These are phyloP conservation scores for Penicillium olsonii DNA, from an alignment of 2,329 filamentous ascomycete genomes.

Conservation along the genomic window DNA sequence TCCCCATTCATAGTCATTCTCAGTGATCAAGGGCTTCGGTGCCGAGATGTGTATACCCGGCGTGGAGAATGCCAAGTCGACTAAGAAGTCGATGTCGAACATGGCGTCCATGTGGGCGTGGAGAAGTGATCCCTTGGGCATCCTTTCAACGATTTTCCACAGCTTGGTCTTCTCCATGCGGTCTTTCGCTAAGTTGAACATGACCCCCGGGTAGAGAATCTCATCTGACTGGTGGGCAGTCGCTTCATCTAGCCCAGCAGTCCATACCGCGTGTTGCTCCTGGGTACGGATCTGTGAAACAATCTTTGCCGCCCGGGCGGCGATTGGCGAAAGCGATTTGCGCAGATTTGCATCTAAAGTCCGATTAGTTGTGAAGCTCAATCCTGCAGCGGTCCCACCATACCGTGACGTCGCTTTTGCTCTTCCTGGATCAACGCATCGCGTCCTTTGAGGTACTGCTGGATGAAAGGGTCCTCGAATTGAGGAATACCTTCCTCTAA, in stretches of 20 bases:
- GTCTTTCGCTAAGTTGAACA: conserved; percentile 85
- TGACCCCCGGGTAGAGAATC: conserved; percentile 82
- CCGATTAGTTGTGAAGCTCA: conserved; percentile 4
- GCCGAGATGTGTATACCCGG: conserved; percentile 73
- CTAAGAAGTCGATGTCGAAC: conserved; percentile 80
- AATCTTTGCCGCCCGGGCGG: conserved; percentile 74
- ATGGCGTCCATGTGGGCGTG: conserved; percentile 91
- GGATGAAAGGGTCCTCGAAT: conserved; percentile 71
- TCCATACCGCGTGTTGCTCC: conserved; percentile 78
- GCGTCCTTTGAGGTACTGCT: conserved; percentile 77
- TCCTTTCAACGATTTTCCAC: conserved; percentile 78
- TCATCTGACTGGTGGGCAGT: conserved; percentile 63
- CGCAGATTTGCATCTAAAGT: conserved; percentile 34
- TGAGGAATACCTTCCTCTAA: conserved; percentile 48
- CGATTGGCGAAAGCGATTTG: conserved; percentile 71
- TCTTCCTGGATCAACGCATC: conserved; percentile 77
- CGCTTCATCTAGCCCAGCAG: conserved; percentile 68
- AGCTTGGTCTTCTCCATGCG: conserved; percentile 81
- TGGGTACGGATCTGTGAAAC: conserved; percentile 76
- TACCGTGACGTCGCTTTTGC: conserved; percentile 77
- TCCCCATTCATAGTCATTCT: conserved; percentile 56
- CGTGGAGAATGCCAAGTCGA: conserved; percentile 68
- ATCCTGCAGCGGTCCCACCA: conserved; percentile 30
- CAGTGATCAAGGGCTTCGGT: conserved; percentile 57
- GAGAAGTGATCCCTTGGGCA: conserved; percentile 74